Percentiles rank a stretch among this genome's conserved stretches.
Conservation (phyloP, 139 green algal species). For the Micromonas pusilla region DNA sequence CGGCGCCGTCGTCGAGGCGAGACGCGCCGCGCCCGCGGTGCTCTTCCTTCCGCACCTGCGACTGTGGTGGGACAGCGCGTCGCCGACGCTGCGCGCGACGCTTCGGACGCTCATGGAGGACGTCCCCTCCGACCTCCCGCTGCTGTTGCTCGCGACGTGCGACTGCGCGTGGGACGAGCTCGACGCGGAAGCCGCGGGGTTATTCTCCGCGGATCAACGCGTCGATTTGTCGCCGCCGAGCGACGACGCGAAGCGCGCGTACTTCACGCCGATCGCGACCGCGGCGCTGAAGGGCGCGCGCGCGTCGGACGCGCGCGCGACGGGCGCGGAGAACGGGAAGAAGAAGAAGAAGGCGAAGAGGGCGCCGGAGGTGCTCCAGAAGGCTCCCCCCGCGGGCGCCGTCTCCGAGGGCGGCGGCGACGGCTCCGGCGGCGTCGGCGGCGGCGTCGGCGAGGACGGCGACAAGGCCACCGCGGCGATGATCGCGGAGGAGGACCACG, state of each 20-base stretch:
- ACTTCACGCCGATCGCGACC: slow-evolving; percentile 4
- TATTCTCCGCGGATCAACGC: slow-evolving; percentile 17
- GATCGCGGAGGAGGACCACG: slow-evolving; percentile 42
- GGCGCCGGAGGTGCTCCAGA: neutral
- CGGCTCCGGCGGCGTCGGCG: slow-evolving; percentile 15
- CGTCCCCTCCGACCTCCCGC: slow-evolving; percentile 58
- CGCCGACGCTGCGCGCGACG: slow-evolving; percentile 56
- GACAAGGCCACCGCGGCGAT: slow-evolving; percentile 12
- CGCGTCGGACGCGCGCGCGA: neutral
- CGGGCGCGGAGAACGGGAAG: too few species aligned
- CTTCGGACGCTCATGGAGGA: slow-evolving; percentile 75
- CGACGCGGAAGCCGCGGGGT: slow-evolving; percentile 36
- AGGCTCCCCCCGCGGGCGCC: neutral
- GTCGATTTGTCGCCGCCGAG: neutral
- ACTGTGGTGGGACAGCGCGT: slow-evolving; percentile 53
- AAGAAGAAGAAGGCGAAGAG: neutral
- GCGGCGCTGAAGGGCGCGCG: slow-evolving; percentile 3
- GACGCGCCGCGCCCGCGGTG: slow-evolving; percentile 66
- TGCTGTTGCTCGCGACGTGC: slow-evolving; percentile 77
- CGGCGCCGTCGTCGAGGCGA: slow-evolving; percentile 68
- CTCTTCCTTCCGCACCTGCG: slow-evolving; percentile 80
- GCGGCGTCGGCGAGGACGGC: slow-evolving; percentile 10
- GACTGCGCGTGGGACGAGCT: slow-evolving; percentile 48
- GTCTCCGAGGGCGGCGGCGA: neutral
- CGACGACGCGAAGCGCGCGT: neutral